Base-by-base conservation (phyloP, 1,284 basidiomycete genomes). In the Sporisorium exsertum region DNA sequence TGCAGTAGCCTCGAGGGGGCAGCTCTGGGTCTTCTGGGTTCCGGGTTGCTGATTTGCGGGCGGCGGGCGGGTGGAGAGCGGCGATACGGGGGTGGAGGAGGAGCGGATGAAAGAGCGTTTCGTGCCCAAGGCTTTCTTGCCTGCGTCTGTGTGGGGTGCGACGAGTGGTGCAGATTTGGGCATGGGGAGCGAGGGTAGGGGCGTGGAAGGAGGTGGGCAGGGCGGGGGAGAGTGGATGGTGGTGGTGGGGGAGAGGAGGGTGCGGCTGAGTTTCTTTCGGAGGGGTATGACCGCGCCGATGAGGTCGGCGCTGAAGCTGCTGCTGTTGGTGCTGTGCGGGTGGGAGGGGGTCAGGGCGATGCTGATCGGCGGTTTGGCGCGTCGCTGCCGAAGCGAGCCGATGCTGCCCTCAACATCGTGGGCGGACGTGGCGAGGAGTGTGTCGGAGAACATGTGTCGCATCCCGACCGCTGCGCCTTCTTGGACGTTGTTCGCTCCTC, bases 341-440 rank as follows among this genome's bases (percentile, higher is more conserved):
- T 20, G 22, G 13, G 46, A 18, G 9, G 52, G 10, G 3, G 32
- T n/a, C 1, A 68, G 35, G 0, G 62, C 58, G 43, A 68, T 67
- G 13, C 37, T 35, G 27, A 73, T 67, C 16, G 64, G 71, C 5
- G 64, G 64, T 16, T 73, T 73, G 18, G 71, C 64, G 26, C 64
- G 60, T 29, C 71, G 40, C 52, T 73, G 47, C 24, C 71, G 46
- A 43, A 73, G 37, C 5, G 58, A 54, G 18, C 51, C 52, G 0
- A n/a, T 9, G 37, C 13, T n/a, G 13, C 16, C 27, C 20, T 49
- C 60, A 16, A 8, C 37, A 4, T 45, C 15, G 5, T 54, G 22
- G 12, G 15, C 12, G 2, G 32, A 8, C 3, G 37, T 24, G 2
- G 45, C 45, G 3, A 65, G 32, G 10, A 51, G 15, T 3, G 63